A percentile compares a stretch with the other conserved stretches of the same genome.
Evolutionary conservation across 768 basidiomycete genomes (phyloP).

Genomic region (Daedaleopsis nitida): DNA sequence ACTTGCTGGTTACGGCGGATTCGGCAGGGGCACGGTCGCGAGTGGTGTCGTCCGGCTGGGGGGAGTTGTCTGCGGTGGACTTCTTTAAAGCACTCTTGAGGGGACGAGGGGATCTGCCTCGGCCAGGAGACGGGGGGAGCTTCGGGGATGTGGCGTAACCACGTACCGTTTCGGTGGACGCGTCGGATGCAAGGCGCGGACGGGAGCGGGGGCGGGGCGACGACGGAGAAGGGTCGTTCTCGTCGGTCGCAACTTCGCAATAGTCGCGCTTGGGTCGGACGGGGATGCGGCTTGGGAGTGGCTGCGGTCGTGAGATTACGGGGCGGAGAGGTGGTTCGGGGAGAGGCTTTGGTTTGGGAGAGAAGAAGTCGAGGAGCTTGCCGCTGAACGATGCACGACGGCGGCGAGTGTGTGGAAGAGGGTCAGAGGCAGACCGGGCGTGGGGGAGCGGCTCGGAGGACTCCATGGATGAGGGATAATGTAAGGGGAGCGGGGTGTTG

Average conservation of each 20-base stretch:
- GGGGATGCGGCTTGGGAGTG: background rate
- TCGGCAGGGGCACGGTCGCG: background rate
- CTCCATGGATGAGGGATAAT: background rate
- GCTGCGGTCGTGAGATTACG: background rate
- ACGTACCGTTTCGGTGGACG: background rate
- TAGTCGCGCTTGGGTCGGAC: background rate
- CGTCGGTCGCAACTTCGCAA: background rate
- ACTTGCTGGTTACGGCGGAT: background rate
- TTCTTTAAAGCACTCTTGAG: constrained; percentile 2
- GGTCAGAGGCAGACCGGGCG: background rate
- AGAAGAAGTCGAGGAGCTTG: background rate
- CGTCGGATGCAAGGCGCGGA: background rate
- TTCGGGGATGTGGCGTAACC: background rate
- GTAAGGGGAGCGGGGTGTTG: too few species aligned
- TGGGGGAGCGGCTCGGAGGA: background rate
- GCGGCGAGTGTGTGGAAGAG: background rate
- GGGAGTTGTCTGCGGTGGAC: background rate
- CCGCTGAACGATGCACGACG: constrained; percentile 2
- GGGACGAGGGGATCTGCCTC: background rate
- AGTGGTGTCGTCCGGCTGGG: background rate
- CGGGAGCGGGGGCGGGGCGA: background rate
- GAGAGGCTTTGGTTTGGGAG: background rate
- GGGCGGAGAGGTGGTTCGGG: constrained; percentile 1
- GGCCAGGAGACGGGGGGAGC: background rate
- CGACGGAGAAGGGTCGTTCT: background rate